phyloP scores from a whole-genome alignment of 2,329 filamentous ascomycete genomes.

The Coleophoma eucalyptorum region DNA sequence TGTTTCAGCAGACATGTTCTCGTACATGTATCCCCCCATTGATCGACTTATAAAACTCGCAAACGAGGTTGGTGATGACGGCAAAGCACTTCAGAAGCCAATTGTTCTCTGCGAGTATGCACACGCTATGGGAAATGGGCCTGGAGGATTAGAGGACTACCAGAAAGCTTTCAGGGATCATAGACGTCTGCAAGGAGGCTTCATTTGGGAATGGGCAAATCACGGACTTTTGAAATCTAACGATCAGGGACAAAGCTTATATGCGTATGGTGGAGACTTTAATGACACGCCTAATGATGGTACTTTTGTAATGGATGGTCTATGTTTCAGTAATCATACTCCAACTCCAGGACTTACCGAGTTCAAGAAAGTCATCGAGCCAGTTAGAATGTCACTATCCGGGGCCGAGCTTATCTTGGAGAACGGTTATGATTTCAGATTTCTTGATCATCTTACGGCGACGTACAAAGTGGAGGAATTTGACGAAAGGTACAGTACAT shows the following conservation, averaged over 20 bases:
- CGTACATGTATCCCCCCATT: constrained; percentile 50
- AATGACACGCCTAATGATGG: constrained; percentile 43
- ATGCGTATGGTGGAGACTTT: constrained; percentile 39
- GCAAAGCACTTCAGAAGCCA: constrained; percentile 43
- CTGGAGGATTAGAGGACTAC: constrained; percentile 67
- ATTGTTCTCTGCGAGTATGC: constrained; percentile 55
- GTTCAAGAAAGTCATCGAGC: constrained; percentile 54
- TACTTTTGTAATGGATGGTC: constrained; percentile 60
- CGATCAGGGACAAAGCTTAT: constrained; percentile 29
- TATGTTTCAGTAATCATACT: constrained; percentile 48
- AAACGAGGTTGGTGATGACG: constrained; percentile 36
- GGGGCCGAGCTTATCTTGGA: constrained; percentile 29
- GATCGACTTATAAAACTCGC: constrained; percentile 31
- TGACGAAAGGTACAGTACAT: constrained; percentile 28
- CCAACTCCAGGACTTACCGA: constrained; percentile 54
- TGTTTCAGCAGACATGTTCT: constrained; percentile 49
- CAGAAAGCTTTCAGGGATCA: constrained; percentile 49
- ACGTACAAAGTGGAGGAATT: constrained; percentile 41
- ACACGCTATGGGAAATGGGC: constrained; percentile 72
- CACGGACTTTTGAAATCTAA: constrained; percentile 29
- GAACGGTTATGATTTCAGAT: constrained; percentile 49
- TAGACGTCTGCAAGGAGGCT: constrained; percentile 41
- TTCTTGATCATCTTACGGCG: constrained; percentile 43
- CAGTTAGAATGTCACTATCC: constrained; percentile 37
- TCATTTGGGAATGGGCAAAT: constrained; percentile 39